These are phyloP conservation scores for Ceratocystis cacaofunesta DNA, from an alignment of 2,329 filamentous ascomycete genomes.

Conservation along the genomic window DNA sequence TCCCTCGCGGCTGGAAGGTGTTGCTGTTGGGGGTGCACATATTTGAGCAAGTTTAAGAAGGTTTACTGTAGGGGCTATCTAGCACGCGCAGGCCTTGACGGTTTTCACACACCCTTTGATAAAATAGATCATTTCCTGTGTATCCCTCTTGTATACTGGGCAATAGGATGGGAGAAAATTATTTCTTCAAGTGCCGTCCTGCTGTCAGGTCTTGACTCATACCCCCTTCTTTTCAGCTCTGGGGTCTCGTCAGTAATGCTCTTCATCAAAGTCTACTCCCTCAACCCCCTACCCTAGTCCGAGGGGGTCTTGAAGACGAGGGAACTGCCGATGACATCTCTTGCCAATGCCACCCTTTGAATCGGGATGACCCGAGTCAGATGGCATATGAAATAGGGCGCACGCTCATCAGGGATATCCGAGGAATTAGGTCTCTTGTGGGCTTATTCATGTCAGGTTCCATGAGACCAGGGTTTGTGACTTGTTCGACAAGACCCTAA, in stretches of 20 bases:
- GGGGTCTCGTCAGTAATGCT: neutral
- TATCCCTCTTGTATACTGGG: neutral
- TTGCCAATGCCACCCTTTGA: neutral
- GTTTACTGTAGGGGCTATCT: neutral
- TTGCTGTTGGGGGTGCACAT: neutral
- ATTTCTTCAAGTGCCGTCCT: neutral
- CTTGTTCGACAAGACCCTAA: neutral
- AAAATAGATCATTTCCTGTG: neutral
- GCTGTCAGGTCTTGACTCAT: neutral
- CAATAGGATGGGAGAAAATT: neutral
- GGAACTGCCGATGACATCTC: neutral
- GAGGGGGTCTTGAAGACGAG: neutral
- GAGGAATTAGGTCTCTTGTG: neutral
- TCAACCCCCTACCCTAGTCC: neutral
- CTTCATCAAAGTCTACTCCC: neutral
- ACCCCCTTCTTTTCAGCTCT: slow-evolving; percentile 3
- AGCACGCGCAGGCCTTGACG: neutral
- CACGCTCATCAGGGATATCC: neutral
- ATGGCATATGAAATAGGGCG: neutral
- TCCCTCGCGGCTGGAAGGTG: neutral
- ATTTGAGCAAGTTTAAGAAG: slow-evolving; percentile 16
- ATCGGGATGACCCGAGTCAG: neutral
- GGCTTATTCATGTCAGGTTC: neutral
- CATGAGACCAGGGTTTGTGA: neutral
- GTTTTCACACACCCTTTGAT: neutral